A percentile compares a stretch with the other conserved stretches of the same genome.
These are phyloP conservation scores for Russula olivacea DNA, from an alignment of 768 basidiomycete genomes.

Conservation along the genomic window DNA sequence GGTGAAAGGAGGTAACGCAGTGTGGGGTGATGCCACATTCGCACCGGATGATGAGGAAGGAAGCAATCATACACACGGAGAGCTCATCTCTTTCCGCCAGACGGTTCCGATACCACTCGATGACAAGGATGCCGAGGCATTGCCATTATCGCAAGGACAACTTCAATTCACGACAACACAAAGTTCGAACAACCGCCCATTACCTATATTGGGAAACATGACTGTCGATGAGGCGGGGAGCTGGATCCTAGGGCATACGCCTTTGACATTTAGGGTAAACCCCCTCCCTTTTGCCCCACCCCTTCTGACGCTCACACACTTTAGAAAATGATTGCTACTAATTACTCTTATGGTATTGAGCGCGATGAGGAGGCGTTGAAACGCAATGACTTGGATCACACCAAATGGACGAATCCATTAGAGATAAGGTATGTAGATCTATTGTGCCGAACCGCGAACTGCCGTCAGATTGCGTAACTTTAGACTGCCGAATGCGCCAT, in stretches of 20 bases:
- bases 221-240: conserved; percentile 66
- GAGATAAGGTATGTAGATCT: conserved; percentile 50
- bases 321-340: conserved; percentile 74
- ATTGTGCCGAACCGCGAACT: neutral
- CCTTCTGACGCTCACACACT: neutral
- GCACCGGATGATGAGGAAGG: conserved; percentile 74
- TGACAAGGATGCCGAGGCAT: conserved; percentile 24
- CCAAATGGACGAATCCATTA: conserved; percentile 90
- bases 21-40: conserved; percentile 73
- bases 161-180: conserved; percentile 3
- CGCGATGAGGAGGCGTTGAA: conserved; percentile 57
- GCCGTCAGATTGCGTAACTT: neutral
- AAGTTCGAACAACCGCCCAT: neutral
- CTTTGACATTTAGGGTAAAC: conserved; percentile 68
- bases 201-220: conserved; percentile 49
- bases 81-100: conserved; percentile 74
- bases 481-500: conserved; percentile 83
- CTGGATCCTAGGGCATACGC: conserved; percentile 82
- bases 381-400: conserved; percentile 64
- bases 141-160: conserved; percentile 14
- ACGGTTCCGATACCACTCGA: neutral
- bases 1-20: conserved; percentile 82
- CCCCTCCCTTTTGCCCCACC: neutral
- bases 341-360: conserved; percentile 90
- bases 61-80: conserved; percentile 61